Conservation (phyloP, 169 alveolate species). For the Cyclospora cayetanensis region DNA sequence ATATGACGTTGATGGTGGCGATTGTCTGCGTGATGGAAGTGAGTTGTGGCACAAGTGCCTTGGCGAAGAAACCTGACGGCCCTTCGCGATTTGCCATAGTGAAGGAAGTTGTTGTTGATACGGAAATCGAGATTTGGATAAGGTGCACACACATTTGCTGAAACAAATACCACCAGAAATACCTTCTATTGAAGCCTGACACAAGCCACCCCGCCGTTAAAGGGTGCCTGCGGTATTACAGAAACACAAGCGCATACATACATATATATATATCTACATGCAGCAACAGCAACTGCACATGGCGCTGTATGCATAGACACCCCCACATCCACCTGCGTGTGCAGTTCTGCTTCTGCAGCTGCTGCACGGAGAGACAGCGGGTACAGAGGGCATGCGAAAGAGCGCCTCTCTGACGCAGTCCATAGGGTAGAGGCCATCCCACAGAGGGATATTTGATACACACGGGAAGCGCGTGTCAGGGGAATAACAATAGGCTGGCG, state of each 20-base stretch:
- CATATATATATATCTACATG: background rate
- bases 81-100: background rate
- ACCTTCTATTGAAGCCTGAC: background rate
- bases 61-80: background rate
- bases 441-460: too few relatives aligned
- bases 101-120: background rate
- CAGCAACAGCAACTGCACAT: too few relatives aligned
- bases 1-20: background rate
- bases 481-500: too few relatives aligned
- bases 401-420: too few relatives aligned
- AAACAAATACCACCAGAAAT: constrained; percentile 3
- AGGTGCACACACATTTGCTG: constrained; percentile 47
- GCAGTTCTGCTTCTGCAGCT: too few relatives aligned
- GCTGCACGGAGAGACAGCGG: too few relatives aligned
- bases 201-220: constrained; percentile 15
- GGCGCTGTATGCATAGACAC: too few relatives aligned
- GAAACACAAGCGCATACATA: background rate
- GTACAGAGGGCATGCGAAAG: too few relatives aligned
- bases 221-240: background rate
- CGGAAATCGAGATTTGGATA: background rate
- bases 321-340: too few relatives aligned
- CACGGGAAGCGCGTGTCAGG: too few relatives aligned
- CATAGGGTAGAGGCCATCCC: too few relatives aligned
- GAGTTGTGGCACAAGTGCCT: background rate
- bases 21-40: background rate